Base-by-base conservation (phyloP, 805 yeast genomes). In the Lipomyces oligophaga region DNA sequence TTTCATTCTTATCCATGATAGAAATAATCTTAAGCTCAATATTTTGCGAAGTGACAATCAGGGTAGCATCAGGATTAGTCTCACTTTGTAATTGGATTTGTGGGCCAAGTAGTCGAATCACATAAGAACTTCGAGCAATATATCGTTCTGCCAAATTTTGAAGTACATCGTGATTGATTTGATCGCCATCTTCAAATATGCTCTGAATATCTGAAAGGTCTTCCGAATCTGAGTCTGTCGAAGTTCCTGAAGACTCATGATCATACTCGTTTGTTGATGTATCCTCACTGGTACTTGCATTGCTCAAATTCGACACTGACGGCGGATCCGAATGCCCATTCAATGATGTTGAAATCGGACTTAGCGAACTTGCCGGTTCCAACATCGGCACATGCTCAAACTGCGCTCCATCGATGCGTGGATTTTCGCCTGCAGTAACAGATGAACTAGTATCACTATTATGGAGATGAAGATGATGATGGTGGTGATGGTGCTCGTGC, bases 11-110 rank as follows among this genome's bases (percentile, higher is more conserved):
- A 30, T 78, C 77, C 48, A 73, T 74, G 35, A 88, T 77, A 2
- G 85, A 74, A n/a, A 86, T 65, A 7, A 84, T 77, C 51, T 83
- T 79, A 22, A 81, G 62, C 57, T 83, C 83, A 43, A 89, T 78
- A 34, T 69, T 71, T 8, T 90, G 93, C 0, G 95, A 77, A 1
- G 84, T 75, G n/a, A 89, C 71, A 27, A 88, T 63, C 10, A 87
- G 71, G 41, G 85, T 77, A 1, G 83, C 69, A 34, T 77, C 79
- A 2, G 70, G 74, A 21, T 74, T 73, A 43, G 71, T 70, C 25
- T 72, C 72, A 13, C 77, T 70, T 38, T 77, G 72, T 21, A 83
- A 58, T 61, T 89, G 97, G 38, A 88, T 77, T 63, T 90, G 96
- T 0, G 97, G 96, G 22, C 86, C 77, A 4, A 83, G 69, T 34